Base-by-base conservation (phyloP, 129 eudicot genomes). In the Solidago caesia region DNA sequence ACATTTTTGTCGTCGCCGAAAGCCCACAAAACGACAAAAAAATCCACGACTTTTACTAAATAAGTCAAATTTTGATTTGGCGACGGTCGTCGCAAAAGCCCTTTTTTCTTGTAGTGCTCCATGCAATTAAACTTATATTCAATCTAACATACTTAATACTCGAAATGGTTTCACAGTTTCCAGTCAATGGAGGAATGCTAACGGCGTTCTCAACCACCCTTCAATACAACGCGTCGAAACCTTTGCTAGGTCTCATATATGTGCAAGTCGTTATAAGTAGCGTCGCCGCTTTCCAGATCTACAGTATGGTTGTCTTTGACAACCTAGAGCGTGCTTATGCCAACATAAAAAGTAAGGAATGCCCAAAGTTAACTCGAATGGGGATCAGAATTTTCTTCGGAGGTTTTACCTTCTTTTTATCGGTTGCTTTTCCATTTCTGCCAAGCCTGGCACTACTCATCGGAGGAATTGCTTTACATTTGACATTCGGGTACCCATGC, bases 401-500 rank as follows among this genome's bases (percentile, higher is more conserved):
- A 48, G 67, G 87, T 74, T 66, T 85, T 0, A 81, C 84, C 0
- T 82, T 87, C 79, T 85, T 85, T 77, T 80, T 85, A 59, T 80
- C 92, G 1, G 82, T 87, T 5, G 89, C 89, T 0, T 74, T 87
- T 42, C 92, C 92, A 16, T 82, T 87, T 77, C 62, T 87, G 68
- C 88, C 86, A 39, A 85, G 87, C 64, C 61, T 87, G 33, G 92
- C 86, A 2, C 82, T 81, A 11, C 48, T 87, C 64, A 68, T 85
- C 0, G 92, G 92, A 52, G 92, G 92, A 7, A 77, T 87, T 43
- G 83, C 96, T 9, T 44, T 83, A 27, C 96, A 88, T 1, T 72
- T 89, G 57, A 89, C 96, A 4, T 82, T 79, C 29, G 96, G 91
- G 55, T 89, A 84, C 61, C 96, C 91, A 26, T 89, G 91, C 79